Conservation (phyloP, 2,329 filamentous ascomycete genomes). For the Claviceps digitariae region DNA sequence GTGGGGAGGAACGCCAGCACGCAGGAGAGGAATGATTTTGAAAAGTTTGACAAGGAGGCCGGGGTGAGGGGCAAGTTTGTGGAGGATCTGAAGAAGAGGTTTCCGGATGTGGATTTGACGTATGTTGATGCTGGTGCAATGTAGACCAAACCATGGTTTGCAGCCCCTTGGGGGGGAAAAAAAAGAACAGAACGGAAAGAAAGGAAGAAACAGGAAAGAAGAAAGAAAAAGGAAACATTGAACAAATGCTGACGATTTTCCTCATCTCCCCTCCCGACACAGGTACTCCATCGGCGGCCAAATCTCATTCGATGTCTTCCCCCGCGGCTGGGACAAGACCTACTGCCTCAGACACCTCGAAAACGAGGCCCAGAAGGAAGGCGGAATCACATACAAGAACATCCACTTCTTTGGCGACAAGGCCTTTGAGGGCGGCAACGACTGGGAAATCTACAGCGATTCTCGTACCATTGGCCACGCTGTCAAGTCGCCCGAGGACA, state of each 20-base stretch:
- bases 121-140: constrained; percentile 21
- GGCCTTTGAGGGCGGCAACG: constrained; percentile 79
- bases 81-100: constrained; percentile 60
- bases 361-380: constrained; percentile 56
- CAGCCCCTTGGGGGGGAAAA: too few species aligned
- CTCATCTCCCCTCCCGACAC: not conserved
- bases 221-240: not conserved
- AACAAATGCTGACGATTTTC: not conserved
- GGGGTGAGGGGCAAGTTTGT: constrained; percentile 69
- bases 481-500: constrained; percentile 72
- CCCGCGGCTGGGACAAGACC: constrained; percentile 94
- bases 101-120: constrained; percentile 74
- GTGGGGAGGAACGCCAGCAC: constrained; percentile 75
- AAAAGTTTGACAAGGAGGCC: constrained; percentile 66
- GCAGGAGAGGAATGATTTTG: constrained; percentile 69
- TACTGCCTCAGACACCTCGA: constrained; percentile 87
- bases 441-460: constrained; percentile 87
- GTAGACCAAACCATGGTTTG: too few species aligned
- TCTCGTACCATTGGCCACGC: constrained; percentile 70
- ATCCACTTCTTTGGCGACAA: constrained; percentile 99
- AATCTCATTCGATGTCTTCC: constrained; percentile 98
- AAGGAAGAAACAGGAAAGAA: not conserved
- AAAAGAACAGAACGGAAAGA: too few species aligned
- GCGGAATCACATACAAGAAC: constrained; percentile 64
- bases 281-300: constrained; percentile 92